A percentile compares a stretch with the other conserved stretches of the same genome.
Evolutionary conservation across 768 basidiomycete species (phyloP).

Genomic region (Russula foetens): DNA sequence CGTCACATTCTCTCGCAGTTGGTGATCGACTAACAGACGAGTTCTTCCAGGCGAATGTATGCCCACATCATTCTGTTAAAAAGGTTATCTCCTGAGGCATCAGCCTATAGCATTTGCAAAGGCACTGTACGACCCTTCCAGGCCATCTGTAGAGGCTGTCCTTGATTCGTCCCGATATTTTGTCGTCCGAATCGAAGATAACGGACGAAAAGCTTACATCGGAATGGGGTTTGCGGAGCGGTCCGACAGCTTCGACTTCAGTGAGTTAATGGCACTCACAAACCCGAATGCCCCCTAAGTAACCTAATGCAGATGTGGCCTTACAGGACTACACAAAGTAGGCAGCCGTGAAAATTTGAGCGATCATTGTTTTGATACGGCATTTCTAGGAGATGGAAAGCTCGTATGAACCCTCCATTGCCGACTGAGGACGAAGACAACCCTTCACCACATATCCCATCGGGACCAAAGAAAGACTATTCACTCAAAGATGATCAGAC

Average conservation of each 20-base stretch:
- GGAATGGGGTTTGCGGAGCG: conserved; percentile 90
- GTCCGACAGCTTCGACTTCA: conserved; percentile 87
- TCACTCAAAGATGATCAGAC: conserved; percentile 93
- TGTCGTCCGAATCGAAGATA: conserved; percentile 84
- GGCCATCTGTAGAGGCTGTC: conserved; percentile 89
- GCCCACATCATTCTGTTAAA: conserved; percentile 23
- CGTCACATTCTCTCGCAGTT: neutral
- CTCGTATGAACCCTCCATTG: conserved; percentile 13
- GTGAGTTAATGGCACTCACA: conserved; percentile 37
- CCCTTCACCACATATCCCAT: conserved; percentile 60
- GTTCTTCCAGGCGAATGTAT: conserved; percentile 53
- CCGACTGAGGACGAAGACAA: conserved; percentile 44
- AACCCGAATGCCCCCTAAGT: conserved; percentile 2
- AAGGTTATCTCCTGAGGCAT: neutral
- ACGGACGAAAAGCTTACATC: conserved; percentile 82
- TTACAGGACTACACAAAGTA: conserved; percentile 84
- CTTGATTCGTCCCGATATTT: conserved; percentile 94
- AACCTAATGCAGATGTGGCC: conserved; percentile 53
- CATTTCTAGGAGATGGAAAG: conserved; percentile 8
- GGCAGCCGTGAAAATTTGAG: neutral
- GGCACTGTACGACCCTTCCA: conserved; percentile 68
- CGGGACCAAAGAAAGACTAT: conserved; percentile 88
- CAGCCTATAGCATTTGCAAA: conserved; percentile 67
- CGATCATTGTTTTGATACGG: neutral
- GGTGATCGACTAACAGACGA: neutral